These are phyloP conservation scores for Exophiala sp. DNA, from an alignment of 2,329 filamentous ascomycete species.

Conservation along the genomic window DNA sequence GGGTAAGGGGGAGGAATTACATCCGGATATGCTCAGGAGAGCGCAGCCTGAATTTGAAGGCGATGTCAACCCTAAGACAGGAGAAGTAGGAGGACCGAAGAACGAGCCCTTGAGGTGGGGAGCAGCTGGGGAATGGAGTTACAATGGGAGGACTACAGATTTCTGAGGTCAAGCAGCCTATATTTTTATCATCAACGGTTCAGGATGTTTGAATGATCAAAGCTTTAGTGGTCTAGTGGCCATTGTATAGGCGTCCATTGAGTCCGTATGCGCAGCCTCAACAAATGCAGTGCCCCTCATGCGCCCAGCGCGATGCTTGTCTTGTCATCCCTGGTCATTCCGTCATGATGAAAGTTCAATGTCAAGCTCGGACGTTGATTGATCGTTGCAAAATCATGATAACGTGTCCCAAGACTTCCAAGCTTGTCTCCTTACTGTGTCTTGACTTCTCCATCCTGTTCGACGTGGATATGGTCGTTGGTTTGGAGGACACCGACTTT, in stretches of 20 bases:
- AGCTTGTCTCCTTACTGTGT: slow-evolving; percentile 59
- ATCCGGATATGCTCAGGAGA: slow-evolving; percentile 70
- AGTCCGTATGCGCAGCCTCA: no score
- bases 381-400: neutral
- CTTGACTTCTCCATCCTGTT: slow-evolving; percentile 66
- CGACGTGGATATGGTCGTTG: slow-evolving; percentile 74
- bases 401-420: neutral
- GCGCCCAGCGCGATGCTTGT: neutral
- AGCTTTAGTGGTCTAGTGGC: neutral
- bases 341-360: neutral
- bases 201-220: neutral
- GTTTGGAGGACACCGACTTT: slow-evolving; percentile 62
- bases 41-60: slow-evolving; percentile 89
- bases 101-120: slow-evolving; percentile 94
- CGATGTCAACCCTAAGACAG: slow-evolving; percentile 86
- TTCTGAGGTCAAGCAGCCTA: slow-evolving; percentile 50
- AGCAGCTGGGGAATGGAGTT: slow-evolving; percentile 75
- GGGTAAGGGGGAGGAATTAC: slow-evolving; percentile 62
- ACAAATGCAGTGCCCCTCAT: neutral
- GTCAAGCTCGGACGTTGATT: neutral
- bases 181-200: neutral
- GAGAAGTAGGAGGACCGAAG: slow-evolving; percentile 94
- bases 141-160: slow-evolving; percentile 91
- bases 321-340: neutral
- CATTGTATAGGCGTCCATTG: no score